These are phyloP conservation scores for Venturia aucupariae DNA, from an alignment of 2,329 filamentous ascomycete species.

Conservation along the genomic window DNA sequence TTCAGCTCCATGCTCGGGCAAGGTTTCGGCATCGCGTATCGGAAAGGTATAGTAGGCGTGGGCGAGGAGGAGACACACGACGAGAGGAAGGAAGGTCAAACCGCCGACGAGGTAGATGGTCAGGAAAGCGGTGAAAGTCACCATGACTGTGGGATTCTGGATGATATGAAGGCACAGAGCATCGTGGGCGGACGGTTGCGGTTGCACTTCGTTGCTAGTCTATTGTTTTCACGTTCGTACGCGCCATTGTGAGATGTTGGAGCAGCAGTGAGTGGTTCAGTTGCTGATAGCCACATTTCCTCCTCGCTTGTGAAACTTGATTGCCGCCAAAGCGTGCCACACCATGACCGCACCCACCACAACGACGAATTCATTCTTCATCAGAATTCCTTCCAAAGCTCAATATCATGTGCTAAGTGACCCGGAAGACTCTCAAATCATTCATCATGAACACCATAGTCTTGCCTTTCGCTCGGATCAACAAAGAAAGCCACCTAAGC, in stretches of 20 bases:
- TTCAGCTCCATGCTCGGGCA: conserved; percentile 21
- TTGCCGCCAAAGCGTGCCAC: no score
- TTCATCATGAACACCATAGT: no score
- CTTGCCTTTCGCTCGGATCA: no score
- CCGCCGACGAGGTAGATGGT: conserved; percentile 77
- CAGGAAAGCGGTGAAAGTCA: conserved; percentile 47
- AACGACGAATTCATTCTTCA: no score
- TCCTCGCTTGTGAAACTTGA: no score
- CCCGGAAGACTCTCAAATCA: no score
- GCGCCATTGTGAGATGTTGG: not conserved
- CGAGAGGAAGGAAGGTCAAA: conserved; percentile 73
- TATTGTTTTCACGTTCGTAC: not conserved
- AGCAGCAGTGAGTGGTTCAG: not conserved
- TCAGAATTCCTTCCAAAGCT: no score
- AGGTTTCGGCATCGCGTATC: conserved; percentile 28
- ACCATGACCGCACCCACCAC: no score
- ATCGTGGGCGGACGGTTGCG: not conserved
- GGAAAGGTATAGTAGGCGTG: conserved; percentile 64
- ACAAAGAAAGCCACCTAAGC: no score
- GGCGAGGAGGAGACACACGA: conserved; percentile 51
- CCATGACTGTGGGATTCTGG: conserved; percentile 17
- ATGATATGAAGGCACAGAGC: not conserved
- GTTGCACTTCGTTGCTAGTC: not conserved
- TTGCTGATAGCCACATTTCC: not conserved
- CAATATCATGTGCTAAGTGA: no score